phyloP scores from a whole-genome alignment of 306 rosid species.

The Ochetophila trinervis region DNA sequence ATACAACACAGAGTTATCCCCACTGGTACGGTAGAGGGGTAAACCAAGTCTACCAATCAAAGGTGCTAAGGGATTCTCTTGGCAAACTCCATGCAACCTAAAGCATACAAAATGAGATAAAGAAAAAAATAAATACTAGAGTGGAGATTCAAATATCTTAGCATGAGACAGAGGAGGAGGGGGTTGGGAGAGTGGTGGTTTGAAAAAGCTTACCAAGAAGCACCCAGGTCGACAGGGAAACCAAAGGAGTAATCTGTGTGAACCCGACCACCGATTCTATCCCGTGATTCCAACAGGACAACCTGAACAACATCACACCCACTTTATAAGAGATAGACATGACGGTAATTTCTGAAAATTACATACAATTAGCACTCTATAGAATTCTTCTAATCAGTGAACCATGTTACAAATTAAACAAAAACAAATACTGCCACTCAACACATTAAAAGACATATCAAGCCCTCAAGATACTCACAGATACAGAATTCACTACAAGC shows the following conservation, averaged over 20 bases:
- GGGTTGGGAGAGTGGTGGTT: no score
- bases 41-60: constrained; percentile 86
- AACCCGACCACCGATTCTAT: constrained; percentile 90
- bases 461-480: neutral
- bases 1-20: constrained; percentile 91
- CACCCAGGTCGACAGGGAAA: constrained; percentile 93
- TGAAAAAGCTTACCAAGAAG: constrained; percentile 69
- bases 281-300: constrained; percentile 80
- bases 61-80: constrained; percentile 95
- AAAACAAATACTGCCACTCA: no score
- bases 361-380: no score
- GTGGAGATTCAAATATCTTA: neutral
- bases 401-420: no score
- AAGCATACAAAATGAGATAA: constrained; percentile 10
- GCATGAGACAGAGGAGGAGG: no score
- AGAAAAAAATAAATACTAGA: neutral
- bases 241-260: constrained; percentile 92
- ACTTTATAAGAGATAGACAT: neutral
- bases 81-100: constrained; percentile 98
- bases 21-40: constrained; percentile 94
- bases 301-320: constrained; percentile 49
- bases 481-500: neutral
- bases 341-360: no score
- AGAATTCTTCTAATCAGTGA: no score
- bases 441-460: no score